Evolutionary conservation across 768 basidiomycete species (phyloP).

Genomic region (Suillus luteus): DNA sequence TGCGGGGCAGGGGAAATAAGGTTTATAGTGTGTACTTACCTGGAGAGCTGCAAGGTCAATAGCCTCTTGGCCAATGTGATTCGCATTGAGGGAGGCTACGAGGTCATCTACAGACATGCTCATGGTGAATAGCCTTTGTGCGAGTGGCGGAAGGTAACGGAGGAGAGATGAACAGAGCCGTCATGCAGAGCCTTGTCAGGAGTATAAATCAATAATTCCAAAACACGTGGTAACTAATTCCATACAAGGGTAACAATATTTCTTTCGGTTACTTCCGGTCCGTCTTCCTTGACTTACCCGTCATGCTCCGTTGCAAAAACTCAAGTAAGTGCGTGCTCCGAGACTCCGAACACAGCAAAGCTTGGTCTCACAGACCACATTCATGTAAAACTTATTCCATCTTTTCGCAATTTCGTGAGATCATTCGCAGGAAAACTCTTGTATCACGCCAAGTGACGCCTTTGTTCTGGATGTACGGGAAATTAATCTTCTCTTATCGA

Average conservation of each 20-base stretch:
- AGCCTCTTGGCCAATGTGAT: constrained; percentile 57
- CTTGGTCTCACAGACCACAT: not conserved
- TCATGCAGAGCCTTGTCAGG: constrained; percentile 11
- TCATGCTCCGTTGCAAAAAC: not conserved
- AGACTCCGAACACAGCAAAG: not conserved
- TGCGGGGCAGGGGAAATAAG: constrained; percentile 19
- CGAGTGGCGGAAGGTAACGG: constrained; percentile 11
- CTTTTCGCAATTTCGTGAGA: not conserved
- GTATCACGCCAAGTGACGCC: not conserved
- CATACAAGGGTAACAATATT: not conserved
- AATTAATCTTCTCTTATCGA: not conserved
- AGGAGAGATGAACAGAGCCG: constrained; percentile 11
- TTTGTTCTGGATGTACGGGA: not conserved
- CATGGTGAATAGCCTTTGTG: constrained; percentile 34
- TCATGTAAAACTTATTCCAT: not conserved
- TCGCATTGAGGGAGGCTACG: constrained; percentile 46
- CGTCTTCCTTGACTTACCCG: not conserved
- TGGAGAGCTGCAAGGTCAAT: constrained; percentile 50
- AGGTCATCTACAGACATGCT: constrained; percentile 53
- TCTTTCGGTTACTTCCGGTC: constrained; percentile 6
- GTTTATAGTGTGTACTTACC: constrained; percentile 32
- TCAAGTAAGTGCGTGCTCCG: not conserved
- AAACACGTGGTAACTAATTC: constrained; percentile 4
- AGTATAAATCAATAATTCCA: constrained; percentile 10
- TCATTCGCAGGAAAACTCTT: not conserved